Conservation (phyloP, 495 filamentous ascomycete species). For the Xylaria curta region DNA sequence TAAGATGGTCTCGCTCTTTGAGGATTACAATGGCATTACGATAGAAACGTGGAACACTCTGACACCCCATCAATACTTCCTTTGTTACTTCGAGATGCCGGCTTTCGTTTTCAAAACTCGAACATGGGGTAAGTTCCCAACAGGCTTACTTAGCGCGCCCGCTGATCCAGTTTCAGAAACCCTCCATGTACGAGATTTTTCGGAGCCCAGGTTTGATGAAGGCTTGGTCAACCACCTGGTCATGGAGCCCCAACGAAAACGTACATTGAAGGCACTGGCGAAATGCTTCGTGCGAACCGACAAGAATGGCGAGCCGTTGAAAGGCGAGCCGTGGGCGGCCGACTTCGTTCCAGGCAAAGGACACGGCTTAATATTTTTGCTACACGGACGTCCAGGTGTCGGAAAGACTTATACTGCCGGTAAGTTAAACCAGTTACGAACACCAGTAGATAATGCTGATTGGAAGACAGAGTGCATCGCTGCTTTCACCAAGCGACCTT, state of each 20-base stretch:
- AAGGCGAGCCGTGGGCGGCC: conserved; percentile 6
- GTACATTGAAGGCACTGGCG: not conserved
- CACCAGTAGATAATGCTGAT: conserved; percentile 25
- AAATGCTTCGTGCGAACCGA: not conserved
- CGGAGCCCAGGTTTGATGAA: conserved; percentile 1
- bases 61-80: conserved; percentile 29
- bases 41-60: not conserved
- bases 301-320: not conserved
- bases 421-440: conserved; percentile 3
- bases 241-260: not conserved
- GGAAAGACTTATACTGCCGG: conserved; percentile 57
- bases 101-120: conserved; percentile 30
- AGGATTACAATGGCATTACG: not conserved
- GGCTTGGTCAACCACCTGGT: not conserved
- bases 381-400: conserved; percentile 60
- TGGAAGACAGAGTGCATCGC: conserved; percentile 25
- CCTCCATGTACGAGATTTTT: not conserved
- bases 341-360: conserved; percentile 57
- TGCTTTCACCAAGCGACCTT: conserved; percentile 17
- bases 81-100: conserved; percentile 11
- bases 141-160: not conserved
- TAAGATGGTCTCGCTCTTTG: not conserved
- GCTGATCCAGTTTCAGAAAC: not conserved
- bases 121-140: conserved; percentile 26
- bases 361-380: conserved; percentile 57